These are phyloP conservation scores for Cladosporium sp. DNA, from an alignment of 2,329 filamentous ascomycete genomes.

Conservation along the genomic window DNA sequence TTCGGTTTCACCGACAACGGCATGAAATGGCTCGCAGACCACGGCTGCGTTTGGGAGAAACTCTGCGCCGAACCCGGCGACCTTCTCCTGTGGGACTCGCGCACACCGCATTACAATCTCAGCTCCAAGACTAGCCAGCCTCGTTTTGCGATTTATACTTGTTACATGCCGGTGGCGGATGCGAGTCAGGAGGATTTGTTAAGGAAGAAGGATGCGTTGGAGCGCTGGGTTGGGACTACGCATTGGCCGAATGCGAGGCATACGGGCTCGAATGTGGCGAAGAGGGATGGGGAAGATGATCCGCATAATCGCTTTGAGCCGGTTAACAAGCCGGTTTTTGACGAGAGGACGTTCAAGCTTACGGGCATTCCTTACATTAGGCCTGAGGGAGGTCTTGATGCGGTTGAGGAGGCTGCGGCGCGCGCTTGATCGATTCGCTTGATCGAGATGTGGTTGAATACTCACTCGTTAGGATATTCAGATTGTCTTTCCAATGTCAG, in stretches of 20 bases:
- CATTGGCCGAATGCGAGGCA: conserved; percentile 30
- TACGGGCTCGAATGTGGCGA: conserved; percentile 30
- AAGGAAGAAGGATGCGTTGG: conserved; percentile 12
- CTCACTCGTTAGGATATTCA: too few relatives aligned
- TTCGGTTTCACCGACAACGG: conserved; percentile 25
- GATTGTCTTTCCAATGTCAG: too few relatives aligned
- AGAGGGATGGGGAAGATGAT: conserved; percentile 29
- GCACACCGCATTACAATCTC: conserved; percentile 27
- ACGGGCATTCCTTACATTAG: conserved; percentile 46
- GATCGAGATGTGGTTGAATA: too few relatives aligned
- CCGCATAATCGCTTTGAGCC: conserved; percentile 36
- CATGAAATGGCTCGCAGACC: conserved; percentile 22
- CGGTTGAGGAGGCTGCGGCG: not conserved
- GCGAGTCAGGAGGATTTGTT: conserved; percentile 22
- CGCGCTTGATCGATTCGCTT: not conserved
- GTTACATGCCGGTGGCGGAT: conserved; percentile 24
- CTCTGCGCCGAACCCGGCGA: conserved; percentile 24
- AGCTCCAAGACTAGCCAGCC: conserved; percentile 12
- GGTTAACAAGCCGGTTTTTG: conserved; percentile 36
- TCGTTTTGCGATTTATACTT: conserved; percentile 29
- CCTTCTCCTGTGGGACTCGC: conserved; percentile 24
- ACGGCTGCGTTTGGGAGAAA: conserved; percentile 20
- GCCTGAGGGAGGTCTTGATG: conserved; percentile 2
- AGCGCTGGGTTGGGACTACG: conserved; percentile 25
- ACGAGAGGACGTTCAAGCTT: conserved; percentile 41